Evolutionary conservation across 306 rosid species (phyloP).

Genomic region (Cucumis melo): DNA sequence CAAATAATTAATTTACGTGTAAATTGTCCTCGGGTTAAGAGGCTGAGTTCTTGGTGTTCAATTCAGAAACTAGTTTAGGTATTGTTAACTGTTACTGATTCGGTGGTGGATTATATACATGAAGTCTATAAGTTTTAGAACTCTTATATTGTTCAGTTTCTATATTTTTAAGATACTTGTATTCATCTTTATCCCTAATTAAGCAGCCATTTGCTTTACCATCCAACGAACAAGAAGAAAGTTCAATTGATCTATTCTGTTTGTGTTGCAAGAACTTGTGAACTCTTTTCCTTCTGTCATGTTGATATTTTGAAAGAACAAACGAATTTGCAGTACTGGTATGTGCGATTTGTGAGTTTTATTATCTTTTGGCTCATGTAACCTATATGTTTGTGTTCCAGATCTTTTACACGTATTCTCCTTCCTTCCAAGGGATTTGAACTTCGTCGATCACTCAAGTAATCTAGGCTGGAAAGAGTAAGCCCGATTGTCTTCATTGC

Average conservation of each 20-base stretch:
- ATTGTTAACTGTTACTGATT: neutral
- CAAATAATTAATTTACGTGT: neutral
- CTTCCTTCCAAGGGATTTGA: slow-evolving; percentile 72
- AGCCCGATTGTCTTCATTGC: slow-evolving; percentile 18
- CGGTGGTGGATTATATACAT: neutral
- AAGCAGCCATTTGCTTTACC: neutral
- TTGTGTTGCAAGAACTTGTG: neutral
- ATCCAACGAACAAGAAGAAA: neutral
- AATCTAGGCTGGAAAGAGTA: slow-evolving; percentile 93
- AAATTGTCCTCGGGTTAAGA: neutral
- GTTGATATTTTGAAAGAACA: neutral
- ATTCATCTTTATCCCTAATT: neutral
- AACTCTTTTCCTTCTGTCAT: neutral
- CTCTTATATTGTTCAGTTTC: neutral
- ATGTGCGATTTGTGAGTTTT: neutral
- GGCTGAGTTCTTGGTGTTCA: neutral
- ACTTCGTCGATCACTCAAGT: slow-evolving; percentile 80
- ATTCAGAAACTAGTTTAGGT: neutral
- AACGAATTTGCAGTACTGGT: neutral
- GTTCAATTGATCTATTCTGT: neutral
- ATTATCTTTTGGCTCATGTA: neutral
- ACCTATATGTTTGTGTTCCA: slow-evolving; percentile 15
- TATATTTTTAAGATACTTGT: neutral
- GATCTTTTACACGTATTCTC: slow-evolving; percentile 83
- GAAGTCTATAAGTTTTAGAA: neutral